Percentiles rank a stretch among this genome's conserved stretches.
These are phyloP conservation scores for Spergularia azorica DNA, from an alignment of 179 eudicot species.

Conservation along the genomic window DNA sequence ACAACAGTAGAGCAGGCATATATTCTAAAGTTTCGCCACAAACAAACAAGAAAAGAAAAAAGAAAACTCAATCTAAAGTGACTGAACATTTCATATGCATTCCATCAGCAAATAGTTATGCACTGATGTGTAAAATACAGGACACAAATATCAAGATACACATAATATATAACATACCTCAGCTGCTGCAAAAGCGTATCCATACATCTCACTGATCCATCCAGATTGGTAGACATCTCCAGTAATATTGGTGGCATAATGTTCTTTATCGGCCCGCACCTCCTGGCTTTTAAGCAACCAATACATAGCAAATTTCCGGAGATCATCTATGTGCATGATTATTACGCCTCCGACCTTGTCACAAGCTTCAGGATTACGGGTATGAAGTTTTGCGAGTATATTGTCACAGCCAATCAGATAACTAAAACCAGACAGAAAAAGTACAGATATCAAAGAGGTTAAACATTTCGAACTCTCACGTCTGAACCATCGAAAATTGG, in stretches of 20 bases:
- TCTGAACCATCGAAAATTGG: neutral
- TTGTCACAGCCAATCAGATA: conserved; percentile 96
- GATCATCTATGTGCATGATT: conserved; percentile 93
- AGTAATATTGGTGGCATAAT: conserved; percentile 70
- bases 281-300: conserved; percentile 96
- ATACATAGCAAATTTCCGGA: conserved; percentile 70
- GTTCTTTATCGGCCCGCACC: conserved; percentile 88
- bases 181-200: conserved; percentile 95
- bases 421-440: conserved; percentile 37
- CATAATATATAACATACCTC: conserved; percentile 55
- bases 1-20: too few species aligned
- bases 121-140: neutral
- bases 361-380: conserved; percentile 86
- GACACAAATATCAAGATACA: neutral
- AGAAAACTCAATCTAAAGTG: neutral
- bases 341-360: conserved; percentile 97
- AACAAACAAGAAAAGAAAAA: too few species aligned
- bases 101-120: neutral
- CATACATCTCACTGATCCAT: conserved; percentile 99
- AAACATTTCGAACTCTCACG: neutral
- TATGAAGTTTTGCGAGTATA: conserved; percentile 84
- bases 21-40: too few species aligned
- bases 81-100: neutral
- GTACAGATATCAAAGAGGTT: neutral
- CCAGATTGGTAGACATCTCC: conserved; percentile 90